Conservation (phyloP, 2,329 filamentous ascomycete species). For the Trichoderma citrinoviride region DNA sequence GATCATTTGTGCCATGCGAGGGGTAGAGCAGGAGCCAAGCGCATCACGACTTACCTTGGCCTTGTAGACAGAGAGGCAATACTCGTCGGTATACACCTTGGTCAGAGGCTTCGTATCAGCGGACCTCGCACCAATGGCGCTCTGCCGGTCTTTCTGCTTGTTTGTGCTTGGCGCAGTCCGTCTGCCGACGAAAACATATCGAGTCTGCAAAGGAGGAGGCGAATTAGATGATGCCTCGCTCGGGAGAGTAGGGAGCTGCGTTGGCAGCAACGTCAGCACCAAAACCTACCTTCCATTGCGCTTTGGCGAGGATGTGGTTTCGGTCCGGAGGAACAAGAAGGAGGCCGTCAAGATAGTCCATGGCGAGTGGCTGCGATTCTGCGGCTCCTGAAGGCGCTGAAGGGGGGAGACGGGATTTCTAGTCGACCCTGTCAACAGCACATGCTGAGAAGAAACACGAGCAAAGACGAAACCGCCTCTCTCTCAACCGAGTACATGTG, state of each 20-base stretch:
- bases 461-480: conserved; percentile 20
- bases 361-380: conserved; percentile 25
- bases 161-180: conserved; percentile 28
- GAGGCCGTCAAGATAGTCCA: conserved; percentile 45
- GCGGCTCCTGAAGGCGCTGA: conserved; percentile 11
- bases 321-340: conserved; percentile 52
- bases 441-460: conserved; percentile 22
- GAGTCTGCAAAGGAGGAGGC: conserved; percentile 43
- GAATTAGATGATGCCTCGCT: not conserved
- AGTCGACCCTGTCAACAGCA: conserved; percentile 16
- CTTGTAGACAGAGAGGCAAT: conserved; percentile 56
- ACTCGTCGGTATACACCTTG: conserved; percentile 40
- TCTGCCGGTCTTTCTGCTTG: conserved; percentile 35
- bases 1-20: not conserved
- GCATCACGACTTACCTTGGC: conserved; percentile 43
- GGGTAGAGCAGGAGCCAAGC: conserved; percentile 20
- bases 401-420: not conserved
- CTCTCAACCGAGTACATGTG: conserved; percentile 10
- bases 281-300: conserved; percentile 50
- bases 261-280: conserved; percentile 18
- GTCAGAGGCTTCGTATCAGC: conserved; percentile 38
- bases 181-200: conserved; percentile 57
- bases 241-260: not conserved
- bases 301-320: conserved; percentile 49
- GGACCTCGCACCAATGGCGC: conserved; percentile 40